Evolutionary conservation across 2,329 filamentous ascomycete genomes (phyloP).

Genomic region (Aspergillus pseudoviridinutans): DNA sequence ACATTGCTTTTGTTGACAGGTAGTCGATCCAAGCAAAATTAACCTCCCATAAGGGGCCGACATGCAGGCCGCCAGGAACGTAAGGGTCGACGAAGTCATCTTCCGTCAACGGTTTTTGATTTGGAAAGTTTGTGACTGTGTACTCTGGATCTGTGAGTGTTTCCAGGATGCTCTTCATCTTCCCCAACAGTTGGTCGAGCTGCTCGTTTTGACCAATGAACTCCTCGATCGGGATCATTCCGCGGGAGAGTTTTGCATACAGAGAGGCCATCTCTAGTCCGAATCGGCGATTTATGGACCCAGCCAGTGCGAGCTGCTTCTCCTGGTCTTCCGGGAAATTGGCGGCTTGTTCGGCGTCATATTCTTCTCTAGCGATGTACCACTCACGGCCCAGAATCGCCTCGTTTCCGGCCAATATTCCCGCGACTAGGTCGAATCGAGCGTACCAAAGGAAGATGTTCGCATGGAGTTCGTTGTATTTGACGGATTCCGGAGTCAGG

Average conservation of each 20-base stretch:
- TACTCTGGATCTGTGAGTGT: slow-evolving; percentile 59
- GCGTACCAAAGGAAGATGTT: slow-evolving; percentile 84
- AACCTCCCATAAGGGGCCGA: slow-evolving; percentile 66
- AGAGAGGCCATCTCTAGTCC: slow-evolving; percentile 77
- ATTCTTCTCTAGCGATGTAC: slow-evolving; percentile 64
- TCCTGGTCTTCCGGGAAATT: slow-evolving; percentile 59
- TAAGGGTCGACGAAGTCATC: slow-evolving; percentile 73
- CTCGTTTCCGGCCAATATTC: slow-evolving; percentile 74
- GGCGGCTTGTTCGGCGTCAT: slow-evolving; percentile 57
- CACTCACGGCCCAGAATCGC: slow-evolving; percentile 72
- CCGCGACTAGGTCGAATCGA: slow-evolving; percentile 80
- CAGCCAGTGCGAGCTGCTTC: slow-evolving; percentile 64
- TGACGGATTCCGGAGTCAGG: slow-evolving; percentile 71
- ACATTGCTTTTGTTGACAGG: slow-evolving; percentile 75
- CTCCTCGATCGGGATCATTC: slow-evolving; percentile 60
- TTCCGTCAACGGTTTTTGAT: slow-evolving; percentile 49
- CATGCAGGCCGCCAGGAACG: slow-evolving; percentile 64
- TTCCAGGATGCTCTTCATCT: slow-evolving; percentile 52
- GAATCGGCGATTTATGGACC: slow-evolving; percentile 65
- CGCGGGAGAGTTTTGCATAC: slow-evolving; percentile 64
- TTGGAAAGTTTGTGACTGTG: slow-evolving; percentile 61
- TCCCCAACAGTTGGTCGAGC: slow-evolving; percentile 44
- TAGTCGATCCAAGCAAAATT: slow-evolving; percentile 75
- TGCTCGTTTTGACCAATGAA: slow-evolving; percentile 61
- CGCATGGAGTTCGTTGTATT: slow-evolving; percentile 65